Evolutionary conservation across 139 green algal species (phyloP).

Genomic region (Closterium sp.): DNA sequence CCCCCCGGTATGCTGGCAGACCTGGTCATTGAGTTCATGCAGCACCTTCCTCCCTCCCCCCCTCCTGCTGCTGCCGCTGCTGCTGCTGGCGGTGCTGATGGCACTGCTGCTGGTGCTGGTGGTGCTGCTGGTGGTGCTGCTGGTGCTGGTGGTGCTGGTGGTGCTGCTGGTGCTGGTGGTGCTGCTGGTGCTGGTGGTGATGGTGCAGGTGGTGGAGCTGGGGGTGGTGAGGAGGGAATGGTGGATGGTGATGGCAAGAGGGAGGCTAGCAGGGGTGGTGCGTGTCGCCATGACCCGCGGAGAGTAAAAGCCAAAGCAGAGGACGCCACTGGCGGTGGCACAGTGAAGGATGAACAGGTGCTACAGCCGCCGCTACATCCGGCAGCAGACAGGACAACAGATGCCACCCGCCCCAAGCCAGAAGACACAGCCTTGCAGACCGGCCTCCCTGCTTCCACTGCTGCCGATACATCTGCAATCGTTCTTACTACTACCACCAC

Average conservation of each 20-base stretch:
- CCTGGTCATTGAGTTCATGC: constrained; percentile 34
- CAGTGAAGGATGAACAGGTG: neutral
- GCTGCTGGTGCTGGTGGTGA: neutral
- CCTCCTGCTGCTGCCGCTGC: neutral
- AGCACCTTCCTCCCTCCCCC: constrained; percentile 13
- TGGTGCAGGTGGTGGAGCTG: neutral
- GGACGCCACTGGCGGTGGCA: neutral
- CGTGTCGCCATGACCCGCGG: neutral
- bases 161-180: neutral
- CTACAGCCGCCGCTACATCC: neutral
- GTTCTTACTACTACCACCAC: no score
- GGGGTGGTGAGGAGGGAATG: neutral
- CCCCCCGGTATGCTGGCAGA: constrained; percentile 29
- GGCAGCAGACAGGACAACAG: neutral
- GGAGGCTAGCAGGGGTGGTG: neutral
- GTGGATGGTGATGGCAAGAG: neutral
- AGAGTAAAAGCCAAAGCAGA: neutral
- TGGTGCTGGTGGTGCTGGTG: neutral
- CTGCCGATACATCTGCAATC: neutral
- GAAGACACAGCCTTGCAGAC: neutral
- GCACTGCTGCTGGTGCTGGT: neutral
- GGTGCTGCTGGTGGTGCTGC: neutral
- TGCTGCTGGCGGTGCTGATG: neutral
- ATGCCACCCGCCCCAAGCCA: neutral
- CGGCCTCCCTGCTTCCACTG: neutral